Evolutionary conservation across 257 asterid genomes (phyloP).

Genomic region (Pogostemon cablin): DNA sequence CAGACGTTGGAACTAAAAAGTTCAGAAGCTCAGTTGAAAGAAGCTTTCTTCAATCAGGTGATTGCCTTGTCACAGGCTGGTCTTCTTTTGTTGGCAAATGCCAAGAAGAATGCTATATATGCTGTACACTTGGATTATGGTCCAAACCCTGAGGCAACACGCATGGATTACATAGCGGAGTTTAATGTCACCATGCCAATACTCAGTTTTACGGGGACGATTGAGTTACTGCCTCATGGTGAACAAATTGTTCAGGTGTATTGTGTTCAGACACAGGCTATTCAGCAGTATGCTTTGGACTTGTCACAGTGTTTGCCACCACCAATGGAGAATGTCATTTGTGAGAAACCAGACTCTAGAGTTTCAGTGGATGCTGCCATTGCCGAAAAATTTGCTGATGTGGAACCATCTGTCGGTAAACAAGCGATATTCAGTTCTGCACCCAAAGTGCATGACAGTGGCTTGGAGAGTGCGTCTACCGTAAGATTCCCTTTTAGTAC

Average conservation of each 20-base stretch:
- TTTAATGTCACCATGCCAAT: slow-evolving; percentile 97
- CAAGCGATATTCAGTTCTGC: slow-evolving; percentile 57
- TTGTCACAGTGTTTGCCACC: slow-evolving; percentile 91
- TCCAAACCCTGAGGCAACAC: slow-evolving; percentile 75
- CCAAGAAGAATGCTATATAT: slow-evolving; percentile 90
- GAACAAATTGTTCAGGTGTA: slow-evolving; percentile 91
- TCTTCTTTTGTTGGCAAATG: slow-evolving; percentile 88
- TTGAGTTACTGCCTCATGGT: slow-evolving; percentile 76
- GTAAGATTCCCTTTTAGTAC: slow-evolving; percentile 45
- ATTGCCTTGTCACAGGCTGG: slow-evolving; percentile 84
- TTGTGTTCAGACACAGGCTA: slow-evolving; percentile 97
- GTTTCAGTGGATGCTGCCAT: slow-evolving; percentile 49
- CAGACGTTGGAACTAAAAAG: slow-evolving; percentile 84
- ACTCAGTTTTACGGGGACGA: slow-evolving; percentile 94
- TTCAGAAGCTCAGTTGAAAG: slow-evolving; percentile 69
- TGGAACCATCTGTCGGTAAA: slow-evolving; percentile 57
- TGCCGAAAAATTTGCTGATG: slow-evolving; percentile 48
- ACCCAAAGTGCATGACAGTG: slow-evolving; percentile 55
- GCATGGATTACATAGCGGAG: slow-evolving; percentile 87
- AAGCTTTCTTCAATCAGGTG: slow-evolving; percentile 95
- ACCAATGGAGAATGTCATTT: slow-evolving; percentile 55
- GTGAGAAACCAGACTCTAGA: slow-evolving; percentile 68
- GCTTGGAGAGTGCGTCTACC: slow-evolving; percentile 50
- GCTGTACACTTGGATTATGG: slow-evolving; percentile 96
- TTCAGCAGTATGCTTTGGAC: slow-evolving; percentile 95